Evolutionary conservation across 2,329 filamentous ascomycete species (phyloP).

Genomic region (Decorospora gaudefroyi): DNA sequence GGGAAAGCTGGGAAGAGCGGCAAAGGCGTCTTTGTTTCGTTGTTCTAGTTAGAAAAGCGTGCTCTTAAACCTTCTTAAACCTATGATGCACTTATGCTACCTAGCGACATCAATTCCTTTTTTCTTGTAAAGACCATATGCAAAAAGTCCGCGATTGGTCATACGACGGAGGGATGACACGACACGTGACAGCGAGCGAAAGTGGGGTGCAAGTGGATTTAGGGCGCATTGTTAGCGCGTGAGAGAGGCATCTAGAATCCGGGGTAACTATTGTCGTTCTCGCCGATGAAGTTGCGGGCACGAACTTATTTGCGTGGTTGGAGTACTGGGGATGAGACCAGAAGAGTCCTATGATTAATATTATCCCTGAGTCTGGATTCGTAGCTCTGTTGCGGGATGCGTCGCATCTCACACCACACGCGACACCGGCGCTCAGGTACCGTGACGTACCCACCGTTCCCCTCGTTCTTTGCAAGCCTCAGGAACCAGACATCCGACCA

Average conservation of each 20-base stretch:
- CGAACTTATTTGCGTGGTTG: no score
- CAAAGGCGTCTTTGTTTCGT: no score
- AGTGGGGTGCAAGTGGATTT: conserved; percentile 4
- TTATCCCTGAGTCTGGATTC: no score
- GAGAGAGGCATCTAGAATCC: conserved; percentile 11
- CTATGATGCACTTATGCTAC: no score
- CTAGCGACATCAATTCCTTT: no score
- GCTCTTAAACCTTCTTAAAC: no score
- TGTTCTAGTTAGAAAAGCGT: no score
- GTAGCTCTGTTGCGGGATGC: background rate
- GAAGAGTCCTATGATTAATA: no score
- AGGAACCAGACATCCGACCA: conserved; percentile 13
- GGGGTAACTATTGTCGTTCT: conserved; percentile 8
- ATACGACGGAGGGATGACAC: conserved; percentile 4
- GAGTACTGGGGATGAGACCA: no score
- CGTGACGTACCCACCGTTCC: conserved; percentile 16
- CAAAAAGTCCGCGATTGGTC: conserved; percentile 17
- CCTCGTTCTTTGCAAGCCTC: conserved; percentile 6
- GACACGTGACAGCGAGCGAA: conserved; percentile 11
- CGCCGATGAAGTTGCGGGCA: background rate
- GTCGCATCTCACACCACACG: conserved; percentile 4
- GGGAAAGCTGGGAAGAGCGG: no score
- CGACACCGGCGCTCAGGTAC: conserved; percentile 21
- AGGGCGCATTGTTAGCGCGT: conserved; percentile 11
- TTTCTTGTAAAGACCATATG: no score